These are phyloP conservation scores for Aspergillus latus DNA, from an alignment of 2,329 filamentous ascomycete genomes.

Conservation along the genomic window DNA sequence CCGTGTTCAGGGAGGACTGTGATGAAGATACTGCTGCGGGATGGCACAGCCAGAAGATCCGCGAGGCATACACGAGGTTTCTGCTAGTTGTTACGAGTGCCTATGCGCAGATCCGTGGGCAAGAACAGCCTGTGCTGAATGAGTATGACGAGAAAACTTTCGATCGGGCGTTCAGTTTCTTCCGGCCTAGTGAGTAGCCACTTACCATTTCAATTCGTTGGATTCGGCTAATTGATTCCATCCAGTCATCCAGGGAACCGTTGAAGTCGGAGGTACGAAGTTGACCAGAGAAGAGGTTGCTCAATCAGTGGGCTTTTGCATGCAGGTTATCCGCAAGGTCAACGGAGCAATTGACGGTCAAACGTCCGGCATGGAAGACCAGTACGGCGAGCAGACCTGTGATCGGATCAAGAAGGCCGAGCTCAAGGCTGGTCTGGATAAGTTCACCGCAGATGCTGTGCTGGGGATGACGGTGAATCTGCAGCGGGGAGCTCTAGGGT, in stretches of 20 bases:
- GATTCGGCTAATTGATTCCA: neutral
- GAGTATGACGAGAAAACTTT: neutral
- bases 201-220: neutral
- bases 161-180: neutral
- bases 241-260: neutral
- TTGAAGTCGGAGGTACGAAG: neutral
- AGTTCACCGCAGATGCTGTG: neutral
- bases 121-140: neutral
- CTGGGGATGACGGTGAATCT: neutral
- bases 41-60: neutral
- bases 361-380: neutral
- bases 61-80: neutral
- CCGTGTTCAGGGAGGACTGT: neutral
- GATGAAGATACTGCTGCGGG: neutral
- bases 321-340: neutral
- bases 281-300: neutral
- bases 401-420: neutral
- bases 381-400: neutral
- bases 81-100: neutral
- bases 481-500: neutral
- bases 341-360: neutral
- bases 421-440: neutral
- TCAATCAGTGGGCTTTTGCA: neutral
- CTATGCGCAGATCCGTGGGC: neutral
- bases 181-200: neutral